Evolutionary conservation across 441 rosid species (phyloP), one percentile per base, ranked within the genome.

Genomic region (Brassica hybrid): DNA sequence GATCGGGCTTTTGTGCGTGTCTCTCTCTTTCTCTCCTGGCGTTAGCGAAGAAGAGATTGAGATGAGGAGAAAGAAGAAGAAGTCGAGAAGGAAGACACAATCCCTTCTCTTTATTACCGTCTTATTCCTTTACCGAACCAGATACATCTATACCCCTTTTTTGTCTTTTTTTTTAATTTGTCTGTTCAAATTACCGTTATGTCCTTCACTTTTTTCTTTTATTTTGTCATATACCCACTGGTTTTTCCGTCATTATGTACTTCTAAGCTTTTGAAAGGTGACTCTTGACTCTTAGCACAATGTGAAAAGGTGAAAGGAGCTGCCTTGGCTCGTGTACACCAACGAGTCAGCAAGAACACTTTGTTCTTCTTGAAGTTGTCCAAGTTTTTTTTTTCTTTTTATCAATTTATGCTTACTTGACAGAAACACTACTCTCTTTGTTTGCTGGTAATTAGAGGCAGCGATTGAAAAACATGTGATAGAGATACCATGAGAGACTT

Each of bases 11-110:
- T 10, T 7, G 4, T 2, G 32, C 16, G 66, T 54, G 70, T 18
- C 76, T 27, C 82, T 83, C 85, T 86, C 88, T 48, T 14, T 85
- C 93, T 87, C 95, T 85, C 81, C 84, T 65, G 82, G 76, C 78
- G 74, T 65, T 83, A 75, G 79, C 78, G 75, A 69, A 78, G 81
- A 79, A 77, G 32, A 27, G 32, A 27, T 27, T 27, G 32, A 27
- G 32, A 27, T 27, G 32, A 59, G 76, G 66, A 45, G 71, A 23
- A 61, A 60, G 69, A 23, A 62, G 74, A 60, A 32, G 68, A 30
- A 69, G 69, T 67, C 65, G 74, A 62, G 74, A 79, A 73, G 70
- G 68, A 27, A 27, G 52, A 76, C 48, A 80, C 71, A 83, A 85
- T 81, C 85, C 75, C 83, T 76, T 76, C 76, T 65, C 73, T 70